Evolutionary conservation across 2,329 filamentous ascomycete species (phyloP).

Genomic region (Colletotrichum scovillei): DNA sequence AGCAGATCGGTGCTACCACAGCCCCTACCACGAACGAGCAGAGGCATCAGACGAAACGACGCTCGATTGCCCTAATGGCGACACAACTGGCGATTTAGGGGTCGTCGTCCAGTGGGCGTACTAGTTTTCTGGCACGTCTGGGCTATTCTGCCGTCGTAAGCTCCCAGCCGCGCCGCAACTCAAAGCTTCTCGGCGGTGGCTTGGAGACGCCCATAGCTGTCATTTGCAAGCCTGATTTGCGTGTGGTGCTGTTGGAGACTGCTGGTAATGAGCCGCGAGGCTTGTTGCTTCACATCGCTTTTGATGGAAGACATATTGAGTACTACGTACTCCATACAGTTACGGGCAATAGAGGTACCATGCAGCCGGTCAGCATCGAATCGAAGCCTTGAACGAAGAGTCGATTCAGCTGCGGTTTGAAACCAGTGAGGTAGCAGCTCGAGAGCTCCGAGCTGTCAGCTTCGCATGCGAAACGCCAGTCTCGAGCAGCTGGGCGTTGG

Average conservation of each 20-base stretch:
- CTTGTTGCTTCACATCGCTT: background rate
- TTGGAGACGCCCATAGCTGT: background rate
- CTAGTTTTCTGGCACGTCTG: background rate
- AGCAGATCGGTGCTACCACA: constrained; percentile 19
- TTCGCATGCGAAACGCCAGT: background rate
- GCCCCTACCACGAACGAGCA: background rate
- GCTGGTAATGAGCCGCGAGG: background rate
- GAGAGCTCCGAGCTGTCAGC: background rate
- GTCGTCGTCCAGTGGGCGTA: background rate
- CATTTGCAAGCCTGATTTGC: background rate
- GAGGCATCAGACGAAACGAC: constrained; percentile 26
- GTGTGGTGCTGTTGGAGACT: background rate
- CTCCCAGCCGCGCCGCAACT: background rate
- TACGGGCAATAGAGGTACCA: background rate
- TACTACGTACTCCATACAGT: too few relatives aligned
- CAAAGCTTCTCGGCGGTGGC: background rate
- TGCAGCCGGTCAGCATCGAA: constrained; percentile 24
- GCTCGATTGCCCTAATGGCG: constrained; percentile 4
- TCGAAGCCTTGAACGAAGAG: background rate
- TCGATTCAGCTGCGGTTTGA: background rate
- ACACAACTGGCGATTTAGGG: background rate
- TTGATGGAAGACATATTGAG: too few relatives aligned
- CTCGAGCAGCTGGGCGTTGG: background rate
- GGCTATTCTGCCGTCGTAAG: background rate
- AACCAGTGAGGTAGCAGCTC: background rate